Evolutionary conservation across 2,329 filamentous ascomycete genomes (phyloP).

Genomic region (Neobulgaria alba): DNA sequence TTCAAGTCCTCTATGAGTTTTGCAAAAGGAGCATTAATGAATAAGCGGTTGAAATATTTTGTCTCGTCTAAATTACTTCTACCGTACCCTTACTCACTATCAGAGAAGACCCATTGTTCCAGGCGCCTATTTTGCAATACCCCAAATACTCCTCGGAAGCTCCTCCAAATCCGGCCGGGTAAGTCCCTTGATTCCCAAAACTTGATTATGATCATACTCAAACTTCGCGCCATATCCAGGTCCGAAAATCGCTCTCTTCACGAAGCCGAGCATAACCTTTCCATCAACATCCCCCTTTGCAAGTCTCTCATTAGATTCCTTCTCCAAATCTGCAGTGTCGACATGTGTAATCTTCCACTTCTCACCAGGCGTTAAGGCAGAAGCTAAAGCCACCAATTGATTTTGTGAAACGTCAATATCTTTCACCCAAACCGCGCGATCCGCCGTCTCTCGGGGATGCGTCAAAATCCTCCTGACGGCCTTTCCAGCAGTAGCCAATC

Average conservation of each 20-base stretch:
- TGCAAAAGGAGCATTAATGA: no score
- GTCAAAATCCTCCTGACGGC: slow-evolving; percentile 40
- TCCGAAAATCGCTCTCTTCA: slow-evolving; percentile 29
- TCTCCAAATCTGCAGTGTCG: slow-evolving; percentile 14
- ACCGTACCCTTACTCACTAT: no score
- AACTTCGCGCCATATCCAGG: slow-evolving; percentile 29
- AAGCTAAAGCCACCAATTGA: slow-evolving; percentile 27
- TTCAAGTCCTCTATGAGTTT: no score
- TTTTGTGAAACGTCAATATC: slow-evolving; percentile 39
- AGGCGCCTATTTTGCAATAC: not conserved
- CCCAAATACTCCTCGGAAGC: slow-evolving; percentile 17
- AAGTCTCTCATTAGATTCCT: slow-evolving; percentile 12
- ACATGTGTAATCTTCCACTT: slow-evolving; percentile 22
- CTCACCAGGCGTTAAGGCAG: slow-evolving; percentile 26
- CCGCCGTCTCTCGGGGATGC: slow-evolving; percentile 43
- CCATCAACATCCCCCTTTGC: slow-evolving; percentile 17
- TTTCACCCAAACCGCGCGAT: slow-evolving; percentile 39
- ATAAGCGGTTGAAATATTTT: no score
- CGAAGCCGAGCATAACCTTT: slow-evolving; percentile 27
- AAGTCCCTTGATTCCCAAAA: slow-evolving; percentile 36
- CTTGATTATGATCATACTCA: slow-evolving; percentile 30
- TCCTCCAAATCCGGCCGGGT: slow-evolving; percentile 34
- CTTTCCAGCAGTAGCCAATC: slow-evolving; percentile 37
- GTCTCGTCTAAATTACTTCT: no score
- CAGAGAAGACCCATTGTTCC: no score